Base-by-base conservation (phyloP, 148 eudicot species). In the Cornus suecica region DNA sequence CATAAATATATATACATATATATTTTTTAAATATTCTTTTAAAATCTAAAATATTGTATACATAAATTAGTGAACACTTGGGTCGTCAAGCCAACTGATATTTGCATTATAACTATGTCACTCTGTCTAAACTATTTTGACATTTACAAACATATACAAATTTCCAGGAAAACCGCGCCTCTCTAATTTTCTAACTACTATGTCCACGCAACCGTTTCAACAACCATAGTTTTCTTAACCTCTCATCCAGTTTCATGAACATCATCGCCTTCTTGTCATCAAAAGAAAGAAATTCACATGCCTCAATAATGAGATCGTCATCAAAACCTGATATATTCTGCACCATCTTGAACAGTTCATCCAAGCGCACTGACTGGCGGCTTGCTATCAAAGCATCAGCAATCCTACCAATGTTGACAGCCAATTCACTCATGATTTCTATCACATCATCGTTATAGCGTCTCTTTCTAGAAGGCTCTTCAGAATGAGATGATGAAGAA, bases 181-280 rank as follows among this genome's bases (percentile, higher is more conserved):
- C 3, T 54, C 27, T 48, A 28, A 52, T 27, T 51, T 30, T 30
- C 52, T 31, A 45, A 45, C 32, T 28, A 45, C 54, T 52, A 4
- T 71, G 74, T 52, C 64, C 25, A 22, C 64, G 74, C 64, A 71
- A 71, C 26, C 62, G 45, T 51, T 71, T 71, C 74, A 71, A 54
- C 42, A 71, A 23, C 74, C 74, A 71, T 24, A 71, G 41, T 54
- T 51, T 22, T 71, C 74, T 71, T 5, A 71, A 45, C 34, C 74
- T 71, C 74, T 71, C 74, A 4, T 71, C 42, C 64, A 71, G 54
- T 71, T 71, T 71, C 15, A 71, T 26, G 65, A 71, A 71, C 74
- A 71, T 71, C 62, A 20, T 71, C 9, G 74, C 74, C 42, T 64
- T 71, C 42, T 54, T 71, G 64, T 71, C 74, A 71, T 71, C 74